Conservation (phyloP, 2,329 filamentous ascomycete genomes). For the Monilinia aucupariae region DNA sequence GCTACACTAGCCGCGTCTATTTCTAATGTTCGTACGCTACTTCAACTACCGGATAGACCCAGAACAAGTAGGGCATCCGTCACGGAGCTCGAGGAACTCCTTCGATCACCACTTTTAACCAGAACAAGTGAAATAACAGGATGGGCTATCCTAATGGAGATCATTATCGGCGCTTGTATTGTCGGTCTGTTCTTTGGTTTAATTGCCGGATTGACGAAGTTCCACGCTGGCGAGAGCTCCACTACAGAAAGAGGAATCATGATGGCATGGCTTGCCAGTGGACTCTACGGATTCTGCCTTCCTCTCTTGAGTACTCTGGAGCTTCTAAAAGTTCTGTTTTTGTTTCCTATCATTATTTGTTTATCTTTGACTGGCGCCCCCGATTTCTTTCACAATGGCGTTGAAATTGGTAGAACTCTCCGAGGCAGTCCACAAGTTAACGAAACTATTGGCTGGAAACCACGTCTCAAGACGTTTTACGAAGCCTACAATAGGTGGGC, state of each 20-base stretch:
- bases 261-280: neutral
- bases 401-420: no score
- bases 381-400: fast-evolving
- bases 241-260: conserved; percentile 1
- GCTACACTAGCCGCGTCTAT: neutral
- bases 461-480: no score
- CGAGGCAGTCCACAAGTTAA: neutral
- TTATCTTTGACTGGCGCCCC: neutral
- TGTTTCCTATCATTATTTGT: neutral
- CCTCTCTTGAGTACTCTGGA: neutral
- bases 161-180: neutral
- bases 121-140: neutral
- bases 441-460: neutral
- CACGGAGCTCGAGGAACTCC: neutral
- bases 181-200: neutral
- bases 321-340: neutral
- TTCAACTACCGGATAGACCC: neutral
- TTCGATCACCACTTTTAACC: neutral
- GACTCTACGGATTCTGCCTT: neutral
- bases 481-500: neutral
- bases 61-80: neutral
- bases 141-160: neutral
- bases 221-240: neutral
- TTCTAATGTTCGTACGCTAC: neutral
- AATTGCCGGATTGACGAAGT: neutral